Percentiles rank a stretch among this genome's conserved stretches.
Conservation (phyloP, 805 yeast genomes). For the Jamesozyma hellenica region DNA sequence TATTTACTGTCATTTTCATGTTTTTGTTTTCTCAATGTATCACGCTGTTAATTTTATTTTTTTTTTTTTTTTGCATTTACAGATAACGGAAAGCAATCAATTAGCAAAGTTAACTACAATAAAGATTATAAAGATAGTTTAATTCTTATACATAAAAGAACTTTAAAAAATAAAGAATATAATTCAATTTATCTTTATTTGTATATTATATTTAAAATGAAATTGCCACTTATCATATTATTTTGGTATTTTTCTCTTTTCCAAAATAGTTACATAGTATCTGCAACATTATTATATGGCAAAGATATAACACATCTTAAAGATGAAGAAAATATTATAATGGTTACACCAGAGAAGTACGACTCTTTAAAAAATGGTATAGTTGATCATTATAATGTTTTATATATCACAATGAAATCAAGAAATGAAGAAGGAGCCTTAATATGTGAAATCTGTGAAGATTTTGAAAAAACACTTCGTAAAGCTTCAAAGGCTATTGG, state of each 20-base stretch:
- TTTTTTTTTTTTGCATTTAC: too few species aligned
- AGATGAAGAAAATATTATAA: slow-evolving; percentile 33
- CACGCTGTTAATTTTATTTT: too few species aligned
- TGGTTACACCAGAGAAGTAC: slow-evolving; percentile 35
- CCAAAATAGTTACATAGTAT: background rate
- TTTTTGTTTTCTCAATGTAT: too few species aligned
- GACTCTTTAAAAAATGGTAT: slow-evolving; percentile 35
- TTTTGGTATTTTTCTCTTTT: background rate
- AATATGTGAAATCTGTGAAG: slow-evolving; percentile 33
- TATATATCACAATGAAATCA: slow-evolving; percentile 44
- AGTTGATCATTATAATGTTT: slow-evolving; percentile 41
- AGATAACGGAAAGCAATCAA: too few species aligned
- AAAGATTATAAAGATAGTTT: background rate
- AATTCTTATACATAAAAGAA: background rate
- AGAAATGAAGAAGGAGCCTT: slow-evolving; percentile 34
- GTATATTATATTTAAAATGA: too few species aligned
- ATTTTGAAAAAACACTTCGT: slow-evolving; percentile 34
- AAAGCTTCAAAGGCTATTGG: slow-evolving; percentile 37
- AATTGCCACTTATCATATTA: background rate
- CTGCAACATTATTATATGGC: slow-evolving; percentile 1
- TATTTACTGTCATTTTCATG: too few species aligned
- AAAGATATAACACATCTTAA: slow-evolving; percentile 9
- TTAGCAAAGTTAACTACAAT: too few species aligned
- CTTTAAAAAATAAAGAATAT: background rate
- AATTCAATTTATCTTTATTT: too few species aligned